Conservation (phyloP, 2,329 filamentous ascomycete species). For the Pseudocercospora cruenta region DNA sequence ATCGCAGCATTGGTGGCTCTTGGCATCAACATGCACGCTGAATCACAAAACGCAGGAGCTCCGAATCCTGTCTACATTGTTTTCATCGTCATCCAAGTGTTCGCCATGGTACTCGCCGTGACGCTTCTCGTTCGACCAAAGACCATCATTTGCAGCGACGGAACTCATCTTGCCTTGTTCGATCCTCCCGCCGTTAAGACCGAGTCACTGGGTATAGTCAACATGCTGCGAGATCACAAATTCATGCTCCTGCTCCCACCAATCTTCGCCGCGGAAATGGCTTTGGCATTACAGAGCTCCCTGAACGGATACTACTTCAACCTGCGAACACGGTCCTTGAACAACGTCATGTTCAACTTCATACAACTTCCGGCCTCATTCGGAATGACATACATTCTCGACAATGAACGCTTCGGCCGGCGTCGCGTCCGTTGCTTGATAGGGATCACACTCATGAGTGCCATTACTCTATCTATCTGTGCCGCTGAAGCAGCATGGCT, state of each 20-base stretch:
- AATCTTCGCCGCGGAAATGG: slow-evolving; percentile 26
- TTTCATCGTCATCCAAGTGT: slow-evolving; percentile 23
- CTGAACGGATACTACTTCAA: slow-evolving; percentile 26
- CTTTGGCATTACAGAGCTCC: slow-evolving; percentile 27
- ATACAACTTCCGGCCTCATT: slow-evolving; percentile 20
- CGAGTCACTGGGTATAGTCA: slow-evolving; percentile 12
- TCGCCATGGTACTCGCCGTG: slow-evolving; percentile 20
- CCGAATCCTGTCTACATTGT: slow-evolving; percentile 21
- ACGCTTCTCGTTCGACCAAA: slow-evolving; percentile 16
- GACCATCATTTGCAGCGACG: slow-evolving; percentile 22
- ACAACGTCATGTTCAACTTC: slow-evolving; percentile 23
- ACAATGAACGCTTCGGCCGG: slow-evolving; percentile 16
- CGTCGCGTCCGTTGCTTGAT: slow-evolving; percentile 12
- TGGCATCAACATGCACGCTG: slow-evolving; percentile 17
- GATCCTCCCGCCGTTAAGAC: slow-evolving; percentile 3
- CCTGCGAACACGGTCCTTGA: slow-evolving; percentile 21
- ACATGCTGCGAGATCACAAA: slow-evolving; percentile 21
- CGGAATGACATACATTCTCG: slow-evolving; percentile 19
- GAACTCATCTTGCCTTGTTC: slow-evolving; percentile 20
- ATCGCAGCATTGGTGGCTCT: slow-evolving; percentile 11
- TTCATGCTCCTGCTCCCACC: slow-evolving; percentile 26
- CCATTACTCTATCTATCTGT: slow-evolving; percentile 12
- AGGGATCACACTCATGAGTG: slow-evolving; percentile 14
- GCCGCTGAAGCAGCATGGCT: slow-evolving; percentile 19
- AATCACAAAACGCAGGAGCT: slow-evolving; percentile 13